phyloP scores from a whole-genome alignment of 768 basidiomycete species.

The Agaricus blazei region DNA sequence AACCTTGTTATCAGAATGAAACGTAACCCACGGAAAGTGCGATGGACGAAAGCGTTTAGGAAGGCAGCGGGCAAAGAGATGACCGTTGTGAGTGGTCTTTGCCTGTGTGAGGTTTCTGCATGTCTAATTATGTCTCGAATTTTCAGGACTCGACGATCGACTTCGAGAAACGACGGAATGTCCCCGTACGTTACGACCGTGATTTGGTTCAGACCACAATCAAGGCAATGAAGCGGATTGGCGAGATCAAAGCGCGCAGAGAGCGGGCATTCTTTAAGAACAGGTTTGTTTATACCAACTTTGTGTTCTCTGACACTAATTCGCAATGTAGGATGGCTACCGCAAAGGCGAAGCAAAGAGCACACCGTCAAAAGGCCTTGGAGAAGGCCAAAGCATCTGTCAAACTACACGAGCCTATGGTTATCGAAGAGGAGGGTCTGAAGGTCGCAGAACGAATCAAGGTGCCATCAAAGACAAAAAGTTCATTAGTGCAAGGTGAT shows the following conservation, averaged over 20 bases:
- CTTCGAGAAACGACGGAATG: constrained; percentile 98
- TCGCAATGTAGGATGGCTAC: constrained; percentile 65
- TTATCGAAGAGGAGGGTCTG: constrained; percentile 27
- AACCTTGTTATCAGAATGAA: constrained; percentile 70
- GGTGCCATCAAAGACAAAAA: constrained; percentile 55
- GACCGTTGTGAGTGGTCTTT: constrained; percentile 74
- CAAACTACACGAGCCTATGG: constrained; percentile 63
- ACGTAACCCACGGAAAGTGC: constrained; percentile 96
- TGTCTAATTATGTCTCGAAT: background rate
- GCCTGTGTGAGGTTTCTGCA: background rate
- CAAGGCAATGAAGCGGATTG: constrained; percentile 93
- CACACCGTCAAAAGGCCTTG: constrained; percentile 63
- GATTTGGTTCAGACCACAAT: constrained; percentile 89
- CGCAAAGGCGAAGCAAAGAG: constrained; percentile 71
- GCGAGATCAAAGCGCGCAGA: constrained; percentile 85
- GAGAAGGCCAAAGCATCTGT: constrained; percentile 53
- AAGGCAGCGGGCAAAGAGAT: constrained; percentile 99
- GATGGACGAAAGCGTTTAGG: constrained; percentile 99
- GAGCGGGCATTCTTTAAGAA: constrained; percentile 97
- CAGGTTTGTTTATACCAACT: constrained; percentile 40
- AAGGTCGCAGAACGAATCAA: constrained; percentile 70
- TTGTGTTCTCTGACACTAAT: background rate
- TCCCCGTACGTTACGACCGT: constrained; percentile 95
- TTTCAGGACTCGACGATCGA: constrained; percentile 93
- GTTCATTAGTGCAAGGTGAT: constrained; percentile 76